Evolutionary conservation across 2,329 filamentous ascomycete species (phyloP).

Genomic region (Aspergillus chevalieri): DNA sequence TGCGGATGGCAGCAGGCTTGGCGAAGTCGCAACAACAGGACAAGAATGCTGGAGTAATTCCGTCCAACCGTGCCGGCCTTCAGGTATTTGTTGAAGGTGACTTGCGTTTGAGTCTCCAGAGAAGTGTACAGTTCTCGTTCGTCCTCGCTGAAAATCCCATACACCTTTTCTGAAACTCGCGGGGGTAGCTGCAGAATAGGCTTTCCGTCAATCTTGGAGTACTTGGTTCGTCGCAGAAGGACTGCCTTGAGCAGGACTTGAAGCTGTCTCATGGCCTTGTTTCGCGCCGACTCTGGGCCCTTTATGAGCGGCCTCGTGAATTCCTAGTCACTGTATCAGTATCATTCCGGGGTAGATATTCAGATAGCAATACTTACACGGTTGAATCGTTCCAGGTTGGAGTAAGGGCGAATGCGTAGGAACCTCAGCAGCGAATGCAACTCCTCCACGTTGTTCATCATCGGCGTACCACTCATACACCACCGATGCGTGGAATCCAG

Average conservation of each 20-base stretch:
- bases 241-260: conserved; percentile 72
- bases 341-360: neutral
- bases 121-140: conserved; percentile 60
- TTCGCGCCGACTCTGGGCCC: conserved; percentile 23
- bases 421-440: conserved; percentile 73
- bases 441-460: conserved; percentile 81
- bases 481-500: conserved; percentile 60
- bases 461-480: conserved; percentile 75
- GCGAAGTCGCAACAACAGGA: conserved; percentile 71
- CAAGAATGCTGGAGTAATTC: conserved; percentile 73
- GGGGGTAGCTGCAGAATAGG: conserved; percentile 65
- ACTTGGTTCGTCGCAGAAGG: conserved; percentile 76
- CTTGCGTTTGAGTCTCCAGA: conserved; percentile 60
- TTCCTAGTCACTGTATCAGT: conserved; percentile 25
- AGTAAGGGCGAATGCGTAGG: conserved; percentile 69
- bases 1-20: conserved; percentile 76
- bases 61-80: conserved; percentile 60
- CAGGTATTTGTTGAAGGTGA: conserved; percentile 72
- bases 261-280: conserved; percentile 60
- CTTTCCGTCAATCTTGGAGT: conserved; percentile 69
- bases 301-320: conserved; percentile 50
- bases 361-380: conserved; percentile 31
- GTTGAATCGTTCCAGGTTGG: conserved; percentile 57
- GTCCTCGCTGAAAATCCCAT: conserved; percentile 62
- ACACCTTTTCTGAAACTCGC: conserved; percentile 56